Evolutionary conservation across 2,329 filamentous ascomycete genomes (phyloP), one percentile per base, ranked within the genome.

Genomic region (Trichoderma cornu-damae): DNA sequence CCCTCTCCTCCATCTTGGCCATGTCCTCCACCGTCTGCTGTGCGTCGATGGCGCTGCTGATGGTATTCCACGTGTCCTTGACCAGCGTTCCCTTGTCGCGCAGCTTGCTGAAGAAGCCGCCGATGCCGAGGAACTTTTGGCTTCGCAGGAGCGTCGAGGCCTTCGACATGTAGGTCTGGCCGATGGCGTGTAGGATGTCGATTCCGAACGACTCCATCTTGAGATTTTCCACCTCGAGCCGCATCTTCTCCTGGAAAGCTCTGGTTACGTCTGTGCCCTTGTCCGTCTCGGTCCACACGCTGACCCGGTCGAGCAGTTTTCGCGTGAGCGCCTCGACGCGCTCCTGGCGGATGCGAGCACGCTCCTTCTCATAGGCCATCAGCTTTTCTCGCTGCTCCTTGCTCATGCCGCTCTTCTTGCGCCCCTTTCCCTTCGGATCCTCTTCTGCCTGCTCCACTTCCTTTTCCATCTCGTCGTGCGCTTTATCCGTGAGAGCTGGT

Each of bases 21-120:
- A 99, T 97, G 73, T 96, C 93, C 77, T 99, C 93, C 85, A 99
- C 96, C 60, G 92, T 96, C 78, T 96, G 88, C 77, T 99, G 94
- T 24, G 94, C 94, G 69, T 96, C 92, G 63, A 99, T 96, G 37
- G 94, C 94, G 51, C 90, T 95, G 62, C 86, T 91, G 69, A 99
- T 96, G 28, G 94, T 99, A 69, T 89, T 93, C 94, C 94, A 99
- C 1, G 94, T 97, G 69, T 99, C 94, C 79, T 97, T 97, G 67
- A 96, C 91, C 61, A 97, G 82, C 2, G 88, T 94, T 61, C 93
- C 93, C 83, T 97, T 97, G 73, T 99, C 94, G 77, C 94, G 95
- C 66, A 99, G 82, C 55, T 91, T 84, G 58, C 86, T 90, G 74
- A 96, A 95, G 80, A 99, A 97, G 53, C 94, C 94, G 47, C 88